phyloP scores from a whole-genome alignment of 2,329 filamentous ascomycete genomes.

The Diaporthe amygdali region DNA sequence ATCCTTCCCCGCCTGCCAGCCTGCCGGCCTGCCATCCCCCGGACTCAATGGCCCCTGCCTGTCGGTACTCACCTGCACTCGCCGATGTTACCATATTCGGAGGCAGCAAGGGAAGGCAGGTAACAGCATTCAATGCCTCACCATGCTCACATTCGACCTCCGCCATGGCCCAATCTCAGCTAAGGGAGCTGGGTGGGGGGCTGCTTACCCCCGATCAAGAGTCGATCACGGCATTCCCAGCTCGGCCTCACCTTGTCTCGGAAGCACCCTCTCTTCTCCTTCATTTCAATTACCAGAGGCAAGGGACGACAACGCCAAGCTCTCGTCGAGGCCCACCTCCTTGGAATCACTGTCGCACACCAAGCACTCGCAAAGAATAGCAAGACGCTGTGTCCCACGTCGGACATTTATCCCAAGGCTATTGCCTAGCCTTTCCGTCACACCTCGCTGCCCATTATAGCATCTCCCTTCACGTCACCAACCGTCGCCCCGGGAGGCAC shows the following conservation, averaged over 20 bases:
- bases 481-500: not conserved
- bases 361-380: not conserved
- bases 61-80: constrained; percentile 1
- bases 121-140: not conserved
- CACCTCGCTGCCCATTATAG: constrained; percentile 3
- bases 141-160: not conserved
- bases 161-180: not conserved
- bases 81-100: not conserved
- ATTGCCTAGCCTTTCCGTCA: constrained; percentile 1
- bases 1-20: not conserved
- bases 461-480: not conserved
- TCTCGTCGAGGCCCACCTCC: not conserved
- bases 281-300: not conserved
- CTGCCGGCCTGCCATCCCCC: too few species aligned
- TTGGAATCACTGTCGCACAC: not conserved
- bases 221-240: constrained; percentile 1
- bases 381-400: not conserved
- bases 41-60: not conserved
- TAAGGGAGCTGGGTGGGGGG: constrained; percentile 11
- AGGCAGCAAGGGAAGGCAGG: constrained; percentile 1
- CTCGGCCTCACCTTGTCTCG: constrained; percentile 3
- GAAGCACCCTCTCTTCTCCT: not conserved
- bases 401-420: not conserved
- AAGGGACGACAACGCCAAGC: not conserved
- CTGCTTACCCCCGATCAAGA: not conserved